These are phyloP conservation scores for Furcasterigmium furcatum DNA, from an alignment of 2,329 filamentous ascomycete genomes.

Conservation along the genomic window DNA sequence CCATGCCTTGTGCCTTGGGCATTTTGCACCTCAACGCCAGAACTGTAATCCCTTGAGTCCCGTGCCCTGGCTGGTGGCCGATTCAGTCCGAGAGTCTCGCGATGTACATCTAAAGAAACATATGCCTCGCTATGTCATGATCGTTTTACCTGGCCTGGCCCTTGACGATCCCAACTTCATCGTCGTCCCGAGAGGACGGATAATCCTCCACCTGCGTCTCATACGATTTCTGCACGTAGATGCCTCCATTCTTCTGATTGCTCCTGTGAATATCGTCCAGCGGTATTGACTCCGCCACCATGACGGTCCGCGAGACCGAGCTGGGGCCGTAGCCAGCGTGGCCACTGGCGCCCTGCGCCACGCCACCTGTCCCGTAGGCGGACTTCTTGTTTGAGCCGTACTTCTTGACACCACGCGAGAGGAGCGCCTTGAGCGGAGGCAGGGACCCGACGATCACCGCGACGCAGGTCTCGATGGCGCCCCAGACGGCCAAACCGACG, in stretches of 20 bases:
- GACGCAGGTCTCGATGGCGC: constrained; percentile 4
- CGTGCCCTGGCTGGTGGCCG: no score
- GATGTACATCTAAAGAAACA: no score
- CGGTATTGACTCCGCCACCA: constrained; percentile 11
- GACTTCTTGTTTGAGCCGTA: constrained; percentile 7
- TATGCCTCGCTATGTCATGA: no score
- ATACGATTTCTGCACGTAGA: constrained; percentile 13
- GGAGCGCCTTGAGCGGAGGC: constrained; percentile 14
- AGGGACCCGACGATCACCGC: constrained; percentile 16
- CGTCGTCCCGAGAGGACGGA: constrained; percentile 4
- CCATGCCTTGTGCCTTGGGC: no score
- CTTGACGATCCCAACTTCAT: constrained; percentile 6
- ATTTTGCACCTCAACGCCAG: no score
- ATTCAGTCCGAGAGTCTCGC: no score
- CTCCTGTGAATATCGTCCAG: constrained; percentile 12
- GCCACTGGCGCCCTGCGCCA: background rate
- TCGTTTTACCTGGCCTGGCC: background rate
- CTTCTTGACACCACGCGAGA: constrained; percentile 9
- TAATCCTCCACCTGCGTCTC: constrained; percentile 5
- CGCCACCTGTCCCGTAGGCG: background rate
- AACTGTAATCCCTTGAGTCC: no score
- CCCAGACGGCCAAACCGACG: constrained; percentile 12
- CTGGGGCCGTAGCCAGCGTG: background rate
- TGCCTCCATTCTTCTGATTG: constrained; percentile 8
- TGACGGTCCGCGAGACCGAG: constrained; percentile 3